phyloP scores from a whole-genome alignment of 2,329 filamentous ascomycete species.

The Monilinia laxa region DNA sequence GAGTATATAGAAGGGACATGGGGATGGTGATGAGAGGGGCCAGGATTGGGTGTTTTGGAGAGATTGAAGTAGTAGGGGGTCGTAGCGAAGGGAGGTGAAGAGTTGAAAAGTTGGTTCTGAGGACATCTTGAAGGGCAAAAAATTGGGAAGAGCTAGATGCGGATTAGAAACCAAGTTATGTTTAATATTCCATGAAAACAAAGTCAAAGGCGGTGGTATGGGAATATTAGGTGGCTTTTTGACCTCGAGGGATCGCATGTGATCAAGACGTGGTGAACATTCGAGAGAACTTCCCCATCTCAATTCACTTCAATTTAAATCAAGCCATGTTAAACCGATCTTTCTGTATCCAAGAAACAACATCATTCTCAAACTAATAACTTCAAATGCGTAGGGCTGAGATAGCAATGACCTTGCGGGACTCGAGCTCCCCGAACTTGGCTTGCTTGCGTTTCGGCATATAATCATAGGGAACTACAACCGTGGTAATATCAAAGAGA shows the following conservation, averaged over 20 bases:
- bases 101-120: constrained; percentile 51
- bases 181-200: background rate
- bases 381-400: background rate
- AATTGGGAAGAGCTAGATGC: background rate
- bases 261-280: background rate
- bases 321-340: background rate
- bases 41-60: constrained; percentile 32
- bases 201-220: background rate
- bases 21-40: constrained; percentile 47
- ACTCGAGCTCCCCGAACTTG: no score
- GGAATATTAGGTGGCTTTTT: no score
- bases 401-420: no score
- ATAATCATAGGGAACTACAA: background rate
- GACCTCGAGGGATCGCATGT: background rate
- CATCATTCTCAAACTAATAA: background rate
- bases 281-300: background rate
- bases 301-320: background rate
- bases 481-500: background rate
- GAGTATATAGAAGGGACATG: constrained; percentile 75
- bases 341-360: background rate
- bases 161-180: background rate
- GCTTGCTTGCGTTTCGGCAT: no score
- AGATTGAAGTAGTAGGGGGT: constrained; percentile 52
- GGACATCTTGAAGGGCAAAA: background rate
- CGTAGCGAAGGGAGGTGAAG: constrained; percentile 72